Conservation (phyloP, 2,329 filamentous ascomycete species). For the Aureobasidium subglaciale region DNA sequence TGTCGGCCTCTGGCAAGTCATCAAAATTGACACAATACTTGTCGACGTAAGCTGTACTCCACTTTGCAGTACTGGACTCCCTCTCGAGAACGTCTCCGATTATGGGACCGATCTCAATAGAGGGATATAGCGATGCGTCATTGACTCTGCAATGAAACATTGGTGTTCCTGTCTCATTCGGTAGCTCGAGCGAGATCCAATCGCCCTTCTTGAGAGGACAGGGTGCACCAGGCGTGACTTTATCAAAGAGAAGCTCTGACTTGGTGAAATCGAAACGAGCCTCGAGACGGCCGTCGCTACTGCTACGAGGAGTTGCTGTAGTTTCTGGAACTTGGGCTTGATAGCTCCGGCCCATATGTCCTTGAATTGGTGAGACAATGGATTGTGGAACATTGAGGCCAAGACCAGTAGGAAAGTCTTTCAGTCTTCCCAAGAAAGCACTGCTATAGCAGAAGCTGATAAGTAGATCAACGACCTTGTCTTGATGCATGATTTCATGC, state of each 20-base stretch:
- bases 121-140: conserved; percentile 39
- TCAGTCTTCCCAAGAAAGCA: conserved; percentile 37
- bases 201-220: conserved; percentile 41
- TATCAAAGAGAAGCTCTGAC: neutral
- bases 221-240: conserved; percentile 4
- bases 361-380: neutral
- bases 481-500: conserved; percentile 71
- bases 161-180: conserved; percentile 10
- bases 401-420: conserved; percentile 52
- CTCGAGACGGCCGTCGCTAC: neutral
- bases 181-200: conserved; percentile 41
- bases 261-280: neutral
- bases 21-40: conserved; percentile 54
- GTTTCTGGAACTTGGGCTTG: neutral
- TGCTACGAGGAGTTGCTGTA: neutral
- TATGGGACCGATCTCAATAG: conserved; percentile 25
- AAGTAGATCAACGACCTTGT: conserved; percentile 76
- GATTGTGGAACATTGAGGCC: conserved; percentile 44
- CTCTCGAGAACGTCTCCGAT: neutral
- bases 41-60: conserved; percentile 30
- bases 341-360: neutral
- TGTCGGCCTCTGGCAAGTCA: conserved; percentile 38
- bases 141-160: conserved; percentile 45
- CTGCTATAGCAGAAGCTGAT: conserved; percentile 72
- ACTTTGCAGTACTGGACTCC: conserved; percentile 18